Evolutionary conservation across 257 asterid genomes (phyloP).

Genomic region (Petrea volubilis): DNA sequence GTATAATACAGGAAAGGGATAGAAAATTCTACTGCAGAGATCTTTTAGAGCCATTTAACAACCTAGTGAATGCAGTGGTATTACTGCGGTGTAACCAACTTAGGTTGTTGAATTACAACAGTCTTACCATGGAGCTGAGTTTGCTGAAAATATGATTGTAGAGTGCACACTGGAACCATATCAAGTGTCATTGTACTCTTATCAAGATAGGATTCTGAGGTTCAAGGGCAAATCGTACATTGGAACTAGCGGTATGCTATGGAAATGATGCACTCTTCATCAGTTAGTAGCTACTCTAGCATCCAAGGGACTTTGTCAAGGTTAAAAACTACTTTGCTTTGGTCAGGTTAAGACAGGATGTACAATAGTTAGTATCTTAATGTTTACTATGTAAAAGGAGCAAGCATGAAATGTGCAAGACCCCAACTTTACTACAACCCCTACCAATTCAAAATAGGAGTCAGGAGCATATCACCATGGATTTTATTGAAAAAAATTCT

Average conservation of each 20-base stretch:
- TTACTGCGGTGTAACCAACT: fast-evolving
- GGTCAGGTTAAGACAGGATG: not conserved
- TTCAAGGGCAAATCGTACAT: not conserved
- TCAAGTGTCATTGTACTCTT: not conserved
- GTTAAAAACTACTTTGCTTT: not conserved
- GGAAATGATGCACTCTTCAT: not conserved
- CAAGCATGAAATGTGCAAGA: not conserved
- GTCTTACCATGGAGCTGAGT: not conserved
- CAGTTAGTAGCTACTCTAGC: not conserved
- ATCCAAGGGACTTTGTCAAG: not conserved
- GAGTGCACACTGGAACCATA: not conserved
- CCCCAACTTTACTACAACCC: not conserved
- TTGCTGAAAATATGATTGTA: not conserved
- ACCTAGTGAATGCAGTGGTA: not conserved
- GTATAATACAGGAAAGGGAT: not conserved
- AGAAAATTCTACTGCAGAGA: not conserved
- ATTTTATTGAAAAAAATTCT: slow-evolving; percentile 15
- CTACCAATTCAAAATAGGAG: not conserved
- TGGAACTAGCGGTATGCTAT: not conserved
- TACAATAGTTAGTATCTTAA: not conserved
- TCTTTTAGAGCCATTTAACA: not conserved
- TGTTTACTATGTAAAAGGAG: not conserved
- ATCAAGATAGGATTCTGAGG: not conserved
- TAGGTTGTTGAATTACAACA: not conserved
- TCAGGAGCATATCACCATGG: not conserved